Percentiles rank a stretch among this genome's conserved stretches.
Conservation (phyloP, 352 stramenopile genomes). For the Phytophthora ohioensis region DNA sequence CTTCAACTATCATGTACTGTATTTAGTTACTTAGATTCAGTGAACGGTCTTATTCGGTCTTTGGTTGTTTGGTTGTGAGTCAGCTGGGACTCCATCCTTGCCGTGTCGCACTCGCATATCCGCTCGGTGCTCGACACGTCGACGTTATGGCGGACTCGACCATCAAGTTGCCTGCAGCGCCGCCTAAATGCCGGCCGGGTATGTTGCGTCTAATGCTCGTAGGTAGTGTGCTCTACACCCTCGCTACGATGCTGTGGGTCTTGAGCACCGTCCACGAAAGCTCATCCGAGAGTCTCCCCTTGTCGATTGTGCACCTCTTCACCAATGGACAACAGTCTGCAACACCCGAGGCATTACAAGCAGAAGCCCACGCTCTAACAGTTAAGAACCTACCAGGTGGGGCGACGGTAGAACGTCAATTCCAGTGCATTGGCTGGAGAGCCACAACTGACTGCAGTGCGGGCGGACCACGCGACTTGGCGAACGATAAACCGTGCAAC, state of each 20-base stretch:
- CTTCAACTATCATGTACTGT: no score
- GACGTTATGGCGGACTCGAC: constrained; percentile 26
- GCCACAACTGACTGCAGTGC: constrained; percentile 28
- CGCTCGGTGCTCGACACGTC: not conserved
- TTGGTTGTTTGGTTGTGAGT: constrained; percentile 15
- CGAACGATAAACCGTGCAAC: constrained; percentile 34
- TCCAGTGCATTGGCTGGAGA: constrained; percentile 34
- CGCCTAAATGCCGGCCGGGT: constrained; percentile 29
- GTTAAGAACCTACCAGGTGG: constrained; percentile 27
- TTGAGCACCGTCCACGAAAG: constrained; percentile 29
- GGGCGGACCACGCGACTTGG: constrained; percentile 21
- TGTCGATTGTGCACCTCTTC: constrained; percentile 27
- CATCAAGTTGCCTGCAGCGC: constrained; percentile 10
- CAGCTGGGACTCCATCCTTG: constrained; percentile 8
- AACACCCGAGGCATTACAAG: constrained; percentile 25
- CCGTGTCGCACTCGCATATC: constrained; percentile 18
- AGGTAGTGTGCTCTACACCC: constrained; percentile 28
- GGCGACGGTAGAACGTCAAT: constrained; percentile 20
- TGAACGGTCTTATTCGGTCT: no score
- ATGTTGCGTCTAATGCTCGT: constrained; percentile 32
- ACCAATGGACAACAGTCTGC: constrained; percentile 15
- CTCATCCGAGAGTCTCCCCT: constrained; percentile 17
- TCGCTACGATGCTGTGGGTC: constrained; percentile 12
- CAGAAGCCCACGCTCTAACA: constrained; percentile 18
- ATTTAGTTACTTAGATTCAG: no score